Evolutionary conservation across 139 green algal genomes (phyloP), one percentile per base, ranked within the genome.

Genomic region (Ostreobium quekettii): DNA sequence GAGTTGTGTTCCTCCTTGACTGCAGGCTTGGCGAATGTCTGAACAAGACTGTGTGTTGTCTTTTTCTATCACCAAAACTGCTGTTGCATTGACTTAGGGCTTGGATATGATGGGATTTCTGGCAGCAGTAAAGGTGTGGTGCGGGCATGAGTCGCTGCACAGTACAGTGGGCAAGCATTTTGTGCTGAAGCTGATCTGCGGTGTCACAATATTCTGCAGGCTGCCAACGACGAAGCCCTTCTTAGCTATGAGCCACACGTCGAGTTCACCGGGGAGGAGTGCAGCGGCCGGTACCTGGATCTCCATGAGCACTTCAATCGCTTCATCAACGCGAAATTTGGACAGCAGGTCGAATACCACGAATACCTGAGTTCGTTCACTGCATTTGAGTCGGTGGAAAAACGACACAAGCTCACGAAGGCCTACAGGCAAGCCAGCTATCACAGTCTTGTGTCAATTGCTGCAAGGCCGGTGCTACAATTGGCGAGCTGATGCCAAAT

Each of bases 211-310:
- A n/a, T n/a, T 33, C 60, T 33, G 5, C 69, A 86, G 75, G 78
- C 78, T 4, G 85, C 92, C 39, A 81, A 83, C 59, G 79, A 89
- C 49, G 78, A 82, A 28, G 67, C 57, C 4, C 37, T 82, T 70
- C 62, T 86, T 1, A 75, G 73, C 26, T 72, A 83, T 48, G 82
- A 89, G 70, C 81, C 80, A 0, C 36, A 60, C 2, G 57, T 92
- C 47, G 69, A 85, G 0, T 97, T 96, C 78, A 89, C 80, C 31
- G 89, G 91, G 4, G 89, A 98, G 73, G 93, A 99, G 78, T 80
- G 58, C 4, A 33, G 86, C 8, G 93, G 93, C 0, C 82, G 90
- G 4, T 96, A 87, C 72, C 77, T 99, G 60, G 93, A 99, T 85
- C 64, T 99, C 70, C 85, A 97, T 60, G 77, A 86, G 49, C 73